Evolutionary conservation across 345 rosid genomes (phyloP).

Genomic region (Diplotaxis tenuifolia): DNA sequence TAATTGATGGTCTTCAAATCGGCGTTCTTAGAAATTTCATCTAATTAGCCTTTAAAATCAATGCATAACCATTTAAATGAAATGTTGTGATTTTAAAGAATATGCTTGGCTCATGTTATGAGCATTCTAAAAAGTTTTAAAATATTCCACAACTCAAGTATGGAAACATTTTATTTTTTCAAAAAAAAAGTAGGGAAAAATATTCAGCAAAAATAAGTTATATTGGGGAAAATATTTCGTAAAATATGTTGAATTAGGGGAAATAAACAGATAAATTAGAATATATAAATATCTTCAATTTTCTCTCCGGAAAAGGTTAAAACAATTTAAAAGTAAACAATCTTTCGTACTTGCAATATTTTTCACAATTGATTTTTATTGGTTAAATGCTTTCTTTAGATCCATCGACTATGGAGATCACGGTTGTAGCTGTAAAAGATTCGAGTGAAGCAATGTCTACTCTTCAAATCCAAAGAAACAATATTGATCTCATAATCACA

Average conservation of each 20-base stretch:
- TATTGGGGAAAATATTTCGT: not conserved
- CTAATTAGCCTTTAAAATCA: not conserved
- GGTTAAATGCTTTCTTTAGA: constrained; percentile 20
- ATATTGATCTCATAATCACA: constrained; percentile 56
- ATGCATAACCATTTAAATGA: not conserved
- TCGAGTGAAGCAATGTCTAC: constrained; percentile 52
- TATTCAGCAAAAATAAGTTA: not conserved
- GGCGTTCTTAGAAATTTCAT: not conserved
- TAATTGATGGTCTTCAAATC: not conserved
- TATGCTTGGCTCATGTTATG: not conserved
- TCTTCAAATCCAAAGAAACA: constrained; percentile 34
- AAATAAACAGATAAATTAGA: not conserved
- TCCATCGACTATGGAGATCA: constrained; percentile 25
- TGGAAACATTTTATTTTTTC: too few species aligned
- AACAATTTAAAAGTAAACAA: not conserved
- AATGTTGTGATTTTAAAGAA: not conserved
- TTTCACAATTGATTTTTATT: not conserved
- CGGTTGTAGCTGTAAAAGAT: constrained; percentile 43
- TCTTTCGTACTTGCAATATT: not conserved
- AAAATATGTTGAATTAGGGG: not conserved
- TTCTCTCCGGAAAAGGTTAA: not conserved
- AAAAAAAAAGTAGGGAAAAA: too few species aligned
- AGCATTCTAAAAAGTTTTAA: not conserved
- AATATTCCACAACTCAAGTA: not conserved
- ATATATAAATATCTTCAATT: not conserved